Conservation (phyloP, 116 monocot genomes). For the Phalaenopsis hybrid region DNA sequence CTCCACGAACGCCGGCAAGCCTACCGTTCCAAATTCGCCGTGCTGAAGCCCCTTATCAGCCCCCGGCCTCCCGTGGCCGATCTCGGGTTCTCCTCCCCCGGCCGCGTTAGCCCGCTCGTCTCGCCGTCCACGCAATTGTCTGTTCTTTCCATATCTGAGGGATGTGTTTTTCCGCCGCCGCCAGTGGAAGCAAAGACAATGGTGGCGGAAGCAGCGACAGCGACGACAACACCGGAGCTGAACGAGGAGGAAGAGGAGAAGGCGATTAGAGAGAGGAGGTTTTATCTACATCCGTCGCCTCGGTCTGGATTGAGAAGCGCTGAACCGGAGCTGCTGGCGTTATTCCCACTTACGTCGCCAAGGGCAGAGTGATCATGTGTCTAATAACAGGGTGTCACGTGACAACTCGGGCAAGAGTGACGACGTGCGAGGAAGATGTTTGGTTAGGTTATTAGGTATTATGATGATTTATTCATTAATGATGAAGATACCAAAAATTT, state of each 20-base stretch:
- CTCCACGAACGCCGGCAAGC: constrained; percentile 23
- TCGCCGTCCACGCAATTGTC: constrained; percentile 27
- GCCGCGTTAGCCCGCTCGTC: not conserved
- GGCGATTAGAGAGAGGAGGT: constrained; percentile 50
- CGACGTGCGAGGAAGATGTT: too few relatives aligned
- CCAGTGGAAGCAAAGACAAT: too few relatives aligned
- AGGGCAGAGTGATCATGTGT: not conserved
- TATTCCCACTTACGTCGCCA: constrained; percentile 41
- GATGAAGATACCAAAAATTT: too few relatives aligned
- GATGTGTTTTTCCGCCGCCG: not conserved
- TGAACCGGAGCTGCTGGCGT: constrained; percentile 33
- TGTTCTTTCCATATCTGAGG: constrained; percentile 11
- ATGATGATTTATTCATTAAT: too few relatives aligned
- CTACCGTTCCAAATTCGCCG: constrained; percentile 22
- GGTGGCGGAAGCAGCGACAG: too few relatives aligned
- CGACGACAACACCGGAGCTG: not conserved
- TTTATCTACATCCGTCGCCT: constrained; percentile 47
- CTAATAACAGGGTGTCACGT: too few relatives aligned
- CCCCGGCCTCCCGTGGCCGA: not conserved
- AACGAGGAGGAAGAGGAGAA: constrained; percentile 44
- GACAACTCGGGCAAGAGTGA: too few relatives aligned
- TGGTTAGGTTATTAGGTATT: too few relatives aligned
- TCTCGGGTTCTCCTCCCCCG: not conserved
- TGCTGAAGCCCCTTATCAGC: constrained; percentile 23
- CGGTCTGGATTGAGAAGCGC: constrained; percentile 11